These are phyloP conservation scores for Candida coleopterorum DNA, from an alignment of 805 yeast genomes.

Conservation along the genomic window DNA sequence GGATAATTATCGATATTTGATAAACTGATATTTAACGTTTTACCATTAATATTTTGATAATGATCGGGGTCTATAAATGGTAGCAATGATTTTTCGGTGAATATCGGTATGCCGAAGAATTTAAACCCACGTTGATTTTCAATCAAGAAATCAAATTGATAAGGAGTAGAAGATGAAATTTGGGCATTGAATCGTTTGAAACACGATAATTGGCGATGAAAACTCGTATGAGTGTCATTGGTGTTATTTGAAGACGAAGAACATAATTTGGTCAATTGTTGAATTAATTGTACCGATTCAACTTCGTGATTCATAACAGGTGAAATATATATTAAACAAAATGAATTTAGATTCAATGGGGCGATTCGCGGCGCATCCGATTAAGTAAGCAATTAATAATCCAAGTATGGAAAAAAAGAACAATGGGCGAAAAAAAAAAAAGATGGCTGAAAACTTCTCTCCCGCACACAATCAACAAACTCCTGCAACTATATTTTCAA, in stretches of 20 bases:
- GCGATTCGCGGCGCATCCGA: too few relatives aligned
- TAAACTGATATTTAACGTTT: conserved; percentile 23
- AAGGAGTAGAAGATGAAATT: conserved; percentile 1
- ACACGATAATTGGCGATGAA: not conserved
- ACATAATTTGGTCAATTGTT: conserved; percentile 1
- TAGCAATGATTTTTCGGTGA: conserved; percentile 40
- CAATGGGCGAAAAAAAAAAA: not conserved
- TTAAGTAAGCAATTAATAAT: too few relatives aligned
- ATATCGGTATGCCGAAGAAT: conserved; percentile 48
- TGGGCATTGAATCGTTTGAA: conserved; percentile 6
- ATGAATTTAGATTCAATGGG: too few relatives aligned
- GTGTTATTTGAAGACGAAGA: not conserved
- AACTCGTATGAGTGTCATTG: not conserved
- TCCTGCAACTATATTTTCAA: not conserved
- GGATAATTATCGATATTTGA: conserved; percentile 33
- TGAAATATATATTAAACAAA: too few relatives aligned
- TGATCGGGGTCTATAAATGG: conserved; percentile 49
- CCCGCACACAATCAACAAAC: not conserved
- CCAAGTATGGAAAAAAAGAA: too few relatives aligned
- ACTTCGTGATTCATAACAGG: conserved; percentile 4
- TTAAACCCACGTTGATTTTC: conserved; percentile 55
- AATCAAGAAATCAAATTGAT: conserved; percentile 37
- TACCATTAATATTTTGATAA: conserved; percentile 42
- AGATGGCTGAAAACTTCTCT: not conserved
- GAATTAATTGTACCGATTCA: not conserved